Evolutionary conservation across 192 early-diverging fungal species (phyloP), one percentile per base, ranked within the genome.

Genomic region (Coemansia sp.): DNA sequence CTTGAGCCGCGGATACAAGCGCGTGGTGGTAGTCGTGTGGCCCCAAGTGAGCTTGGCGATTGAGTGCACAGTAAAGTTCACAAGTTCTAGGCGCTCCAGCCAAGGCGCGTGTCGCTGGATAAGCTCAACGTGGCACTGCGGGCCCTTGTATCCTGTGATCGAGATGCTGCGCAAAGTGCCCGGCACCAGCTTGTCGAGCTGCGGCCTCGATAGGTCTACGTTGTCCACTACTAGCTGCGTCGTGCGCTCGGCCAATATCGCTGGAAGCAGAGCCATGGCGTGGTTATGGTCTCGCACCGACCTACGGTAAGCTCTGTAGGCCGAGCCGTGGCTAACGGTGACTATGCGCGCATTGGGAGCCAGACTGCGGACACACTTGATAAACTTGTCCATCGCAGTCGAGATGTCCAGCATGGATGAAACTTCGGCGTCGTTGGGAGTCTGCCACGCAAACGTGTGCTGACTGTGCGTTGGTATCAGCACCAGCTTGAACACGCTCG

Each of bases 1-100:
- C 31, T 68, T 60, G 37, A 77, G 75, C 17, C 56, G 59, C 14
- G 75, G 75, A 29, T 77, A 77, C 7, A 71, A 36, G 15, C 51
- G 36, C 2, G 69, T 77, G 49, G 45, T 40, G 9, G 31, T 22
- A 8, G 46, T 19, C 0, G 38, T 32, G 1, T 49, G 22, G 15
- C 37, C 24, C 60, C 53, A 60, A 9, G 65, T 67, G 36, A 77
- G 46, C 32, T 68, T 77, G 41, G 59, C 10, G 17, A 77, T 40
- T 1, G 68, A 56, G 4, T 60, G 65, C 1, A 38, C 19, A 4
- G 69, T 71, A 7, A 59, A 37, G 15, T 64, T 43, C 47, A 38
- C 25, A 3, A 77, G 14, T 4, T 61, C 29, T 17, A 77, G 51
- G 3, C 36, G 43, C 47, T 71, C 75, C 1, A 77, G 75, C 32